Evolutionary conservation across 441 rosid species (phyloP), one percentile per base, ranked within the genome.

Genomic region (Euphorbia schlechtendalii): DNA sequence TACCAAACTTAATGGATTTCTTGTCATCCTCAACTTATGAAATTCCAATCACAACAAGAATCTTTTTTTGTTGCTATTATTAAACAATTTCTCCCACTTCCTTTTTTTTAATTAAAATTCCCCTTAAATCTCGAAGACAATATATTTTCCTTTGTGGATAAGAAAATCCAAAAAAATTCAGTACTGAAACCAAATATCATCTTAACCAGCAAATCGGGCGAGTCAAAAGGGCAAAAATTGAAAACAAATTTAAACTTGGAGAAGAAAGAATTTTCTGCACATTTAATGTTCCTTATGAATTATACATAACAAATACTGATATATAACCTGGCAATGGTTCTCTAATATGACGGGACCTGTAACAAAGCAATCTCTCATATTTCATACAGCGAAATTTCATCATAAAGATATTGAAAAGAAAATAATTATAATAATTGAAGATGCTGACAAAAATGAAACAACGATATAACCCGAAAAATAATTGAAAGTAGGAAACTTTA

Each of bases 261-360:
- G n/a, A n/a, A 54, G 65, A 76, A 73, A 70, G 76, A 80, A 73
- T 71, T 76, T 75, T 72, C 86, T 78, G 84, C 89, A 82, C 82
- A 80, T 76, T 79, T 51, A 71, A 79, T 80, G 87, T 75, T 71
- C 69, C 46, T 67, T 56, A 59, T 74, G 73, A 76, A 74, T 73
- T 56, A 66, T 81, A 79, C 82, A 81, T 62, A 79, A 79, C 69
- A 71, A 79, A 68, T 76, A 74, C 63, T 60, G 38, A 76, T 68
- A 71, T 64, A 69, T 67, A 71, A 78, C 79, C 83, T 77, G 75
- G 72, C 27, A 61, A 63, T 66, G 62, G 73, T 73, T 75, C 77
- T 79, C 85, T 76, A 65, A 63, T 62, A 57, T 57, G 78, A 71
- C 72, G 80, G 81, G 71, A 78, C 68, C 79, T 77, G 81, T 77